A percentile compares a stretch with the other conserved stretches of the same genome.
These are phyloP conservation scores for Tubosaeta brunneosetosa DNA, from an alignment of 768 basidiomycete genomes.

Conservation along the genomic window DNA sequence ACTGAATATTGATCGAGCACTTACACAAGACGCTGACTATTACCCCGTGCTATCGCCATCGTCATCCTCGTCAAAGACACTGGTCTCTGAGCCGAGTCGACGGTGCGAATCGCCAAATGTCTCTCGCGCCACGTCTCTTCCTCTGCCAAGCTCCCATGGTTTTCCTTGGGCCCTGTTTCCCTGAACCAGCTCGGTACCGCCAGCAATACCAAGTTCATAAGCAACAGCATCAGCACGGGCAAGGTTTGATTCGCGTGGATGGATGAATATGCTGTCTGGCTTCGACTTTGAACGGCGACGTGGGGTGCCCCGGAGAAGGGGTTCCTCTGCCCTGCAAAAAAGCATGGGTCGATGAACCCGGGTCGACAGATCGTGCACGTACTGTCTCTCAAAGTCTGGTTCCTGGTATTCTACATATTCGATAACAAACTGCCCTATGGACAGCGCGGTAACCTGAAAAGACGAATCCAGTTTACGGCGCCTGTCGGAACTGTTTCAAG, in stretches of 20 bases:
- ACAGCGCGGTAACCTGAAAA: conserved; percentile 50
- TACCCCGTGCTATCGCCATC: conserved; percentile 10
- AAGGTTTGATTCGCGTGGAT: conserved; percentile 57
- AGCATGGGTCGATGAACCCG: neutral
- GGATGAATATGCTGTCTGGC: conserved; percentile 57
- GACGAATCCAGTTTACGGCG: neutral
- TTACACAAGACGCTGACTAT: neutral
- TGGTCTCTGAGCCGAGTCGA: conserved; percentile 4
- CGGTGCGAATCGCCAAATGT: conserved; percentile 31
- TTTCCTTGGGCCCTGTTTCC: conserved; percentile 35
- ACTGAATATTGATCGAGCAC: neutral
- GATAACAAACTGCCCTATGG: conserved; percentile 54
- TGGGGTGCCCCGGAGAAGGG: conserved; percentile 16
- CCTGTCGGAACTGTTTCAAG: neutral
- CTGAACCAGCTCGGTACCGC: conserved; percentile 46
- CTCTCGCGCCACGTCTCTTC: conserved; percentile 46
- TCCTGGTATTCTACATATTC: conserved; percentile 30
- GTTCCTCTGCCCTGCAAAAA: conserved; percentile 18
- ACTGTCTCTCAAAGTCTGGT: conserved; percentile 17
- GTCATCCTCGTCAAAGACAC: conserved; percentile 11
- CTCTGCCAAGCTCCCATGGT: conserved; percentile 50
- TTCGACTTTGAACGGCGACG: conserved; percentile 47
- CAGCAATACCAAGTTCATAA: conserved; percentile 46
- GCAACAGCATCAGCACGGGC: conserved; percentile 65
- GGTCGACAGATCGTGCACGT: conserved; percentile 1